phyloP scores from a whole-genome alignment of 1,139 yeast species.

The Suhomyces bokatorum region DNA sequence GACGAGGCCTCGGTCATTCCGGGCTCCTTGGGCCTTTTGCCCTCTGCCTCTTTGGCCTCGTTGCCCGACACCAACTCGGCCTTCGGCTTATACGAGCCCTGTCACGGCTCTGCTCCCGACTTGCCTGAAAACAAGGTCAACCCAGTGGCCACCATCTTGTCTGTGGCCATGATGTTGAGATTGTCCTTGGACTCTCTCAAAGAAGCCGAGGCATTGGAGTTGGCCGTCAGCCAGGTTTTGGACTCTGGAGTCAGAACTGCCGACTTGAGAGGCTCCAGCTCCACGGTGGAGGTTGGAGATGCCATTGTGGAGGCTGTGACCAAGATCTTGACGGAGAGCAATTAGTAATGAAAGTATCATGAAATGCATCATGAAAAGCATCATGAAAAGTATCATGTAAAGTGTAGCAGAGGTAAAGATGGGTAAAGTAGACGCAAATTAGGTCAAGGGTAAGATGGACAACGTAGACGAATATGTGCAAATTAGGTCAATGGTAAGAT shows the following conservation, averaged over 20 bases:
- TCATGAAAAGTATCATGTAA: too few species aligned
- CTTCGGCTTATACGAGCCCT: slow-evolving; percentile 95
- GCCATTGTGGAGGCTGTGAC: slow-evolving; percentile 77
- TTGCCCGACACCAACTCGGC: slow-evolving; percentile 92
- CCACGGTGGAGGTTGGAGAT: slow-evolving; percentile 90
- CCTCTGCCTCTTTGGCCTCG: slow-evolving; percentile 94
- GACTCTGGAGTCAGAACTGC: slow-evolving; percentile 88
- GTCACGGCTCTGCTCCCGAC: slow-evolving; percentile 99
- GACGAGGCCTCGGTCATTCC: slow-evolving; percentile 98
- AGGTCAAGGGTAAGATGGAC: too few species aligned
- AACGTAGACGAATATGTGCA: too few species aligned
- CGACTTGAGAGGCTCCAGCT: slow-evolving; percentile 77
- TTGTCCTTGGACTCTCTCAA: slow-evolving; percentile 76
- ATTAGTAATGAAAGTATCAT: background rate
- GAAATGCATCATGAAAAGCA: too few species aligned
- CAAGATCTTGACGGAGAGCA: slow-evolving; percentile 44
- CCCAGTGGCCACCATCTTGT: slow-evolving; percentile 91
- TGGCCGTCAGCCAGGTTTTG: slow-evolving; percentile 80
- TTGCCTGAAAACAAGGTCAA: slow-evolving; percentile 83
- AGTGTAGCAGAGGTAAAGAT: too few species aligned
- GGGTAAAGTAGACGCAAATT: too few species aligned
- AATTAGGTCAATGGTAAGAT: too few species aligned
- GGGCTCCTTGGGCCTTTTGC: slow-evolving; percentile 92
- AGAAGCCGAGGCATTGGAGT: slow-evolving; percentile 87
- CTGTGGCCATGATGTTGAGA: slow-evolving; percentile 96